phyloP scores from a whole-genome alignment of 129 eudicot species.

The Apium graveolens region DNA sequence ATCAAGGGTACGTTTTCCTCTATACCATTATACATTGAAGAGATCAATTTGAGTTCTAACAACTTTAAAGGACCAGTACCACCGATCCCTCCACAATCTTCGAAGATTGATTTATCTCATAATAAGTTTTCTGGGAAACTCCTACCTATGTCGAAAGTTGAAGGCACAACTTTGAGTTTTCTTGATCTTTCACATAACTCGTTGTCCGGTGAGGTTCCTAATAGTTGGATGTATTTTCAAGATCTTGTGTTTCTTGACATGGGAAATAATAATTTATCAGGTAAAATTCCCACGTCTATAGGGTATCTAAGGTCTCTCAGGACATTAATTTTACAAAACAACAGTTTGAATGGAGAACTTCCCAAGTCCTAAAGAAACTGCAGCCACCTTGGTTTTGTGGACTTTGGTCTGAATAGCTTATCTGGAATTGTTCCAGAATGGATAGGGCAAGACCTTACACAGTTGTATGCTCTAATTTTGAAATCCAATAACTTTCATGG shows the following conservation, averaged over 20 bases:
- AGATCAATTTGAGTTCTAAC: constrained; percentile 23
- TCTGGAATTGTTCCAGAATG: too few species aligned
- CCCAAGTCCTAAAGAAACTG: too few species aligned
- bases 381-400: too few species aligned
- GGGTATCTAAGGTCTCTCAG: not conserved
- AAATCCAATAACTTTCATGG: too few species aligned
- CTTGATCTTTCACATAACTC: constrained; percentile 28
- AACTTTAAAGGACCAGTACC: constrained; percentile 6
- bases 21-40: not conserved
- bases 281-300: constrained; percentile 18
- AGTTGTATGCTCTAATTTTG: too few species aligned
- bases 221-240: constrained; percentile 12
- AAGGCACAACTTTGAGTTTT: not conserved
- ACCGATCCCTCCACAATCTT: not conserved
- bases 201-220: constrained; percentile 21
- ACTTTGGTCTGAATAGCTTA: too few species aligned
- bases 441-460: too few species aligned
- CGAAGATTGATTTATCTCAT: constrained; percentile 20
- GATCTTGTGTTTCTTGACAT: constrained; percentile 16
- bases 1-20: constrained; percentile 13
- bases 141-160: constrained; percentile 7
- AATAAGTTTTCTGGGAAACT: constrained; percentile 29
- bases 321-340: constrained; percentile 22
- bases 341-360: constrained; percentile 23
- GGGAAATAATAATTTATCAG: constrained; percentile 20